Conservation (phyloP, 345 rosid species). For the Viola odorata region DNA sequence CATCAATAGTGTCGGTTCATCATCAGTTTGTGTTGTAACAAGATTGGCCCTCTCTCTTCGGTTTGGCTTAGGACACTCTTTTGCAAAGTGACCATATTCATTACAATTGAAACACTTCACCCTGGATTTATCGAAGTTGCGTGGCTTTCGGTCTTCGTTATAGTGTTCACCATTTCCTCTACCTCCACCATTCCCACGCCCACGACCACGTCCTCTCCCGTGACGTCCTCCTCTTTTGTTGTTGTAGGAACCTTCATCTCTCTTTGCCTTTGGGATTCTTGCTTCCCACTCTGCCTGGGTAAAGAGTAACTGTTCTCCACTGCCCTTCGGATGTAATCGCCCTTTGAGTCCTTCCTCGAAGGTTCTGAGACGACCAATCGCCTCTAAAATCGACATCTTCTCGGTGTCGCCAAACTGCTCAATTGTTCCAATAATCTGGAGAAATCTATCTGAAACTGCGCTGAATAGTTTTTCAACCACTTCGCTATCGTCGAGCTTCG, state of each 20-base stretch:
- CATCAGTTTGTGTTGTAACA: too few relatives aligned
- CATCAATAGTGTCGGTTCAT: too few relatives aligned
- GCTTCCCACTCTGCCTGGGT: not conserved
- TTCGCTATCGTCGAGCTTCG: too few relatives aligned
- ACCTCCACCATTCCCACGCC: not conserved
- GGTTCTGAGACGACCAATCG: not conserved
- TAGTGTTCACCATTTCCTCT: not conserved
- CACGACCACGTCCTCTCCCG: not conserved
- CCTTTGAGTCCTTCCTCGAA: not conserved
- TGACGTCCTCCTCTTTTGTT: not conserved
- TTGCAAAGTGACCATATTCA: too few relatives aligned
- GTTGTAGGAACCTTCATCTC: not conserved
- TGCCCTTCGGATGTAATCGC: not conserved
- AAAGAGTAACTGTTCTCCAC: not conserved
- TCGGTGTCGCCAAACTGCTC: too few relatives aligned
- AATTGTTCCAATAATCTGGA: too few relatives aligned
- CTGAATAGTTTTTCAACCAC: too few relatives aligned
- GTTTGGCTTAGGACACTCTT: too few relatives aligned
- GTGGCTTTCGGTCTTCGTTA: conserved; percentile 1
- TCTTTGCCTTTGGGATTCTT: conserved; percentile 1
- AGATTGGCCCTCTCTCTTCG: too few relatives aligned
- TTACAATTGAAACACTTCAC: not conserved
- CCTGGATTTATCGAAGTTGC: conserved; percentile 2
- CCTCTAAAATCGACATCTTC: too few relatives aligned
- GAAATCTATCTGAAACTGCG: too few relatives aligned